These are phyloP conservation scores for Drechslerella stenobrocha DNA, from an alignment of 2,329 filamentous ascomycete species.

Conservation along the genomic window DNA sequence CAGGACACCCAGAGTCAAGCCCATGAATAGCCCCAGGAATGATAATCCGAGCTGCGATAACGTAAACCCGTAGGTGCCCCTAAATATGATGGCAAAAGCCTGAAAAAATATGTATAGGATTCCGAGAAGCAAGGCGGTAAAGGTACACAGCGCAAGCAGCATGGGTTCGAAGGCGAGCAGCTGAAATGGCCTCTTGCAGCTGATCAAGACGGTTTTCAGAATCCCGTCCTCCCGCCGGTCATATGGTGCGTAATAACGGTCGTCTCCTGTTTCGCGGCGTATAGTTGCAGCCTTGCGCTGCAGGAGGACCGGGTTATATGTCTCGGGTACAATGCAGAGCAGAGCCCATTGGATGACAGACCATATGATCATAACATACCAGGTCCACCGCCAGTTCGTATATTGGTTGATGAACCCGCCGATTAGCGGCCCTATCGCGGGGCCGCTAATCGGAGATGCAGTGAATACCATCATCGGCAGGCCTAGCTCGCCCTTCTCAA, in stretches of 20 bases:
- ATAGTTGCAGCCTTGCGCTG: slow-evolving; percentile 70
- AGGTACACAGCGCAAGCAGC: slow-evolving; percentile 78
- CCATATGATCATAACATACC: slow-evolving; percentile 85
- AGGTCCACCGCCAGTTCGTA: slow-evolving; percentile 76
- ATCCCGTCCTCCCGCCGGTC: slow-evolving; percentile 74
- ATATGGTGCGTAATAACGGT: slow-evolving; percentile 73
- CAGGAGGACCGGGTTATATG: slow-evolving; percentile 76
- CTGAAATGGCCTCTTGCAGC: slow-evolving; percentile 65
- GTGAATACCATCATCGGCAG: slow-evolving; percentile 83
- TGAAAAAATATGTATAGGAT: slow-evolving; percentile 91
- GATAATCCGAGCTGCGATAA: slow-evolving; percentile 78
- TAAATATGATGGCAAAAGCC: slow-evolving; percentile 80
- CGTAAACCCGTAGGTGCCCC: slow-evolving; percentile 72
- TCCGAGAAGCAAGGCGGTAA: slow-evolving; percentile 81
- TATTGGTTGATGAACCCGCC: slow-evolving; percentile 83
- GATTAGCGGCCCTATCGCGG: slow-evolving; percentile 64
- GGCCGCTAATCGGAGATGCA: slow-evolving; percentile 67
- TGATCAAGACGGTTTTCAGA: slow-evolving; percentile 62
- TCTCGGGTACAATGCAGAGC: slow-evolving; percentile 77
- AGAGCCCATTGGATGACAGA: slow-evolving; percentile 67
- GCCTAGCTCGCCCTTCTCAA: slow-evolving; percentile 69
- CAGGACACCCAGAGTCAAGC: slow-evolving; percentile 67
- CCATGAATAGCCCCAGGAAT: slow-evolving; percentile 72
- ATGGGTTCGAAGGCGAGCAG: slow-evolving; percentile 81
- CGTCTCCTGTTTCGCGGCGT: slow-evolving; percentile 75